A percentile compares a stretch with the other conserved stretches of the same genome.
phyloP scores from a whole-genome alignment of 768 basidiomycete species.

The Kwoniella dendrophila region DNA sequence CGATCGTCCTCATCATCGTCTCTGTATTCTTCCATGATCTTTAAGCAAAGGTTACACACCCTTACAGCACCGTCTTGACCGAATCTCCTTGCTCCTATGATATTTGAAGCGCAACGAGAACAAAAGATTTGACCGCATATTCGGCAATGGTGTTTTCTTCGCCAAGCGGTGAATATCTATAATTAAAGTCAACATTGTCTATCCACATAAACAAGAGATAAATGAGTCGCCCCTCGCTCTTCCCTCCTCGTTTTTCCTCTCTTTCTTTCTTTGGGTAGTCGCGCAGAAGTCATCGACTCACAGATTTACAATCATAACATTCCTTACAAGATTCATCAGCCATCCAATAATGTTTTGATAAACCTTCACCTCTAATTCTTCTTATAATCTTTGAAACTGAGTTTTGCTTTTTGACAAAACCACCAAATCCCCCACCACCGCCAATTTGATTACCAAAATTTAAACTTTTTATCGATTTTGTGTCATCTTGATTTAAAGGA shows the following conservation, averaged over 20 bases:
- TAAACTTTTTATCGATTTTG: constrained; percentile 67
- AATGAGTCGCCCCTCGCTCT: too few species aligned
- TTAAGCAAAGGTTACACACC: constrained; percentile 93
- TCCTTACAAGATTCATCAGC: constrained; percentile 93
- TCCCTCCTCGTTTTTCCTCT: too few species aligned
- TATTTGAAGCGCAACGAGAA: constrained; percentile 92
- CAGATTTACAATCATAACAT: constrained; percentile 91
- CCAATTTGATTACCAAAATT: too few species aligned
- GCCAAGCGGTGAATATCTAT: constrained; percentile 77
- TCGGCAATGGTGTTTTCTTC: constrained; percentile 95
- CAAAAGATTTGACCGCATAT: constrained; percentile 99
- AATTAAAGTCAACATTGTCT: background rate
- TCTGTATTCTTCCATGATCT: constrained; percentile 82
- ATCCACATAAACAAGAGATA: too few species aligned
- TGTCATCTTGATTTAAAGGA: constrained; percentile 80
- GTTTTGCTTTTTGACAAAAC: constrained; percentile 65
- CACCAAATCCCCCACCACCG: background rate
- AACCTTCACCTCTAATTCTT: constrained; percentile 85
- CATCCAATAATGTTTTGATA: constrained; percentile 94
- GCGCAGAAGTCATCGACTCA: too few species aligned
- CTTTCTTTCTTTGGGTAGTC: too few species aligned
- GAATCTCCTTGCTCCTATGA: constrained; percentile 90
- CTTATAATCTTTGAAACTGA: constrained; percentile 91
- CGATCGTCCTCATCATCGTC: constrained; percentile 92
- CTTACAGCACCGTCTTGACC: constrained; percentile 94